Evolutionary conservation across 345 rosid genomes (phyloP).

Genomic region (sweet orange (Citrus sinensis)): DVS_A1.0 CM039168.1:14480001-14480500

Average conservation of each 20-base stretch:
- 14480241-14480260: not conserved
- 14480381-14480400: no score
- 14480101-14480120: not conserved
- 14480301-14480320: not conserved
- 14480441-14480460: no score
- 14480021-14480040: not conserved
- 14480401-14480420: no score
- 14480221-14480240: not conserved
- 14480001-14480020: not conserved
- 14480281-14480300: not conserved
- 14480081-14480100: not conserved
- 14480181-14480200: not conserved
- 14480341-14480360: not conserved
- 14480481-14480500: no score
- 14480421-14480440: no score
- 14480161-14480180: no score
- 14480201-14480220: not conserved
- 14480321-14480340: not conserved
- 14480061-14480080: not conserved
- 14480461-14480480: no score
- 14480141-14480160: not conserved
- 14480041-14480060: no score
- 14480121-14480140: not conserved
- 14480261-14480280: not conserved
- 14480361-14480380: no score